phyloP scores from a whole-genome alignment of 805 yeast genomes.

The Schwanniomyces occidentalis region DNA sequence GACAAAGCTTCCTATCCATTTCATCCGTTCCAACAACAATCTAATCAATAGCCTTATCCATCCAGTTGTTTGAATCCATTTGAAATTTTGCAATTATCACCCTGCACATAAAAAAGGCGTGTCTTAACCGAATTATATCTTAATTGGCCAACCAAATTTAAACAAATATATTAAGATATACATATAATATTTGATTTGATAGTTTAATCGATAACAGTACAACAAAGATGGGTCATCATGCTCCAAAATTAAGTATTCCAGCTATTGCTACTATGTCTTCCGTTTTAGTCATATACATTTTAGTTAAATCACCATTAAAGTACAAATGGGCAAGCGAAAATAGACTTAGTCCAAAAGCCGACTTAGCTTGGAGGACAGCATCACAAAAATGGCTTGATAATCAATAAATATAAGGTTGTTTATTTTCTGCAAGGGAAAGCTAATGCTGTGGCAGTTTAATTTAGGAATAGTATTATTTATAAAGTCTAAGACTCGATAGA shows the following conservation, averaged over 20 bases:
- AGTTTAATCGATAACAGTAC: background rate
- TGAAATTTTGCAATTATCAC: too few species aligned
- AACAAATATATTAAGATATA: constrained; percentile 8
- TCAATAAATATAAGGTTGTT: too few species aligned
- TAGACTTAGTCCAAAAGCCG: constrained; percentile 48
- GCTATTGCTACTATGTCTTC: constrained; percentile 46
- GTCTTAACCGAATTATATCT: background rate
- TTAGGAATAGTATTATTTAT: too few species aligned
- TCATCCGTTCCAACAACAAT: too few species aligned
- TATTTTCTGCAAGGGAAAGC: too few species aligned
- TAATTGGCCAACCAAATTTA: constrained; percentile 15
- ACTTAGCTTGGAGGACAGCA: constrained; percentile 48
- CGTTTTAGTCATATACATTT: constrained; percentile 35
- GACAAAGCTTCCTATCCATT: too few species aligned
- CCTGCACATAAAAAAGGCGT: too few species aligned
- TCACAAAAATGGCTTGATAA: constrained; percentile 45
- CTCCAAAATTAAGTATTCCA: constrained; percentile 40
- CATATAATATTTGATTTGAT: constrained; percentile 11
- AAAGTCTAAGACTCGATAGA: too few species aligned
- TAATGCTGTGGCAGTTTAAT: too few species aligned
- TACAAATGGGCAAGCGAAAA: constrained; percentile 42
- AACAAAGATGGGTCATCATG: constrained; percentile 26
- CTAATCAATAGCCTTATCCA: too few species aligned
- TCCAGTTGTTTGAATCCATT: too few species aligned
- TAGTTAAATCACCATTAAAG: constrained; percentile 44